Base-by-base conservation (phyloP, 2,329 filamentous ascomycete genomes). In the Fusarium buharicum region DNA sequence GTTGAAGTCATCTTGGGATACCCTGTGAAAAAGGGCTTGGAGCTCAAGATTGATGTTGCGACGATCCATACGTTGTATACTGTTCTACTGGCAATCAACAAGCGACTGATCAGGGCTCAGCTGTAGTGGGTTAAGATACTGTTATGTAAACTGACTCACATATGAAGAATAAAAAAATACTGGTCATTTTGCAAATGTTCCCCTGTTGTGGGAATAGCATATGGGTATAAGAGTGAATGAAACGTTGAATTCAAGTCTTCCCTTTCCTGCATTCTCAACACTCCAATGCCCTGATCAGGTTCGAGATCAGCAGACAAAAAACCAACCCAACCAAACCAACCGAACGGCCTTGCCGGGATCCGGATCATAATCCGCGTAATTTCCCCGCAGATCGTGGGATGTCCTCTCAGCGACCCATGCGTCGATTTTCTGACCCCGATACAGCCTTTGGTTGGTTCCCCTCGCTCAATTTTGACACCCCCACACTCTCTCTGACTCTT, bases 1-100 rank as follows among this genome's bases (percentile, higher is more conserved):
- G 74, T 88, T 48, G 86, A 89, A 47, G 83, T 86, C 5, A 87
- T 89, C 47, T 68, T 89, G 12, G 86, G 86, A 0, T 86, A 87
- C 67, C 84, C 85, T 3, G 80, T 87, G 6, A 74, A 78, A 50
- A 81, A 85, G 53, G 86, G 82, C 0, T 77, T 78, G 55, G 81
- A 82, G 66, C 76, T 84, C 31, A 84, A 84, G 0, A 75, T 85
- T 9, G 77, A 83, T 55, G 82, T 85, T 74, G 82, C 84, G 3
- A 77, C 82, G 55, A 64, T 88, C 70, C 73, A 78, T 43, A 74
- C 74, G 0, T 62, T 79, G 12, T 78, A 77, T 50, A 60, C 66
- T 0, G 59, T 79, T 17, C 27, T 77, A n/a, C 69, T 69, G 4
- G 77, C 69, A 0, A 66, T 76, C 3, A 76, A 76, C 11, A 59